phyloP scores from a whole-genome alignment of 139 green algal genomes.

The Chlorella sp. region DNA sequence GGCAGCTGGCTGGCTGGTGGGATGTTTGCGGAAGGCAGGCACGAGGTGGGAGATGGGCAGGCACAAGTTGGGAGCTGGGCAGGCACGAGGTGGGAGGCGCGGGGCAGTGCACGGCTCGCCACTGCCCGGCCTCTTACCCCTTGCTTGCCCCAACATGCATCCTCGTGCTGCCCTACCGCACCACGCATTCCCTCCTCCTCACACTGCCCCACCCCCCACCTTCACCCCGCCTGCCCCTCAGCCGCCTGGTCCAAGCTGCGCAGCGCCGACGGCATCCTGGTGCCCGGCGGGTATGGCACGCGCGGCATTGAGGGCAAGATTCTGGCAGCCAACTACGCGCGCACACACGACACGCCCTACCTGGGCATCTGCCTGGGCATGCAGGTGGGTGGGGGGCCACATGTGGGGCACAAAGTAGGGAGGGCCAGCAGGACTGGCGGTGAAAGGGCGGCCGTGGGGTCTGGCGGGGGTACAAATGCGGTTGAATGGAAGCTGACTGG shows the following conservation, averaged over 20 bases:
- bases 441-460: not conserved
- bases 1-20: not conserved
- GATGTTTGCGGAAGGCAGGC: not conserved
- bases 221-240: not conserved
- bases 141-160: not conserved
- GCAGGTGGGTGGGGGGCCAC: constrained; percentile 67
- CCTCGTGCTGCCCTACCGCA: not conserved
- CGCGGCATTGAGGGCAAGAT: constrained; percentile 97
- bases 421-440: not conserved
- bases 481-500: not conserved
- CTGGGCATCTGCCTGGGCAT: constrained; percentile 99
- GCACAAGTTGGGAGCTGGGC: no score
- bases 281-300: constrained; percentile 95
- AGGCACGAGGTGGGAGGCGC: no score
- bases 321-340: constrained; percentile 88
- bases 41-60: not conserved
- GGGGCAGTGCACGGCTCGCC: no score
- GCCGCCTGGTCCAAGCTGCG: constrained; percentile 62
- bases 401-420: not conserved
- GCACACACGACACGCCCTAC: constrained; percentile 86
- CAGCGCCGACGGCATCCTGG: constrained; percentile 89
- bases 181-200: not conserved
- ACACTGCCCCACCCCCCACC: not conserved
- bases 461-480: not conserved
- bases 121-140: no score